Base-by-base conservation (phyloP, 305 asterid genomes). In the Coffea humblotiana region DNA sequence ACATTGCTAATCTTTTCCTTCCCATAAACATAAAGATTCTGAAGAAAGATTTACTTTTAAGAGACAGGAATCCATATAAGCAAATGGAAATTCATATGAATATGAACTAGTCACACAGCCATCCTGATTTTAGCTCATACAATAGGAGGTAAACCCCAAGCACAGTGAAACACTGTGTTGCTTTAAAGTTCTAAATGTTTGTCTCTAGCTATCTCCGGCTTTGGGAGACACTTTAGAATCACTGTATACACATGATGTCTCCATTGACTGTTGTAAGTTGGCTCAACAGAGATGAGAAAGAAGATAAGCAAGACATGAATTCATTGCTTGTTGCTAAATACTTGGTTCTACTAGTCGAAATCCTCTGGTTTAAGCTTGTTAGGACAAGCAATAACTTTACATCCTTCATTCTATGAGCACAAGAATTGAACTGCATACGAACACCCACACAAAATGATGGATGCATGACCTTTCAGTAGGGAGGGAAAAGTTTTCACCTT, bases 231-330 rank as follows among this genome's bases (percentile, higher is more conserved):
- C 48, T 27, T 27, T 10, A 47, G 23, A 74, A 35, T 35, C 25
- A 8, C 23, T 35, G 40, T 75, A 12, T 21, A 35, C 35, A 32
- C 54, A 23, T 19, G n/a, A 37, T 56, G n/a, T 54, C 61, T 54
- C 61, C 63, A 1, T 56, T 23, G 2, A 8, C n/a, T 75, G 40
- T 75, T 6, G 65, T 16, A 51, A 27, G 45, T 29, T 74, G 78
- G 78, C 56, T 58, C 48, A 48, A 73, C 35, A 73, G 77, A 32
- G 67, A 74, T 54, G 77, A 18, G 19, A 51, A 43, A 27, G 65
- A 51, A 35, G 10, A 19, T 74, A 54, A 72, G 15, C 29, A 29
- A 75, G 54, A 58, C 69, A 35, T 58, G 52, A 75, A 56, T 37
- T 2, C 29, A 32, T 74, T 19, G 65, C 78, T 74, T 19, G 19